These are phyloP conservation scores for Aspergillus sp. DNA, from an alignment of 2,329 filamentous ascomycete species.

Conservation along the genomic window DNA sequence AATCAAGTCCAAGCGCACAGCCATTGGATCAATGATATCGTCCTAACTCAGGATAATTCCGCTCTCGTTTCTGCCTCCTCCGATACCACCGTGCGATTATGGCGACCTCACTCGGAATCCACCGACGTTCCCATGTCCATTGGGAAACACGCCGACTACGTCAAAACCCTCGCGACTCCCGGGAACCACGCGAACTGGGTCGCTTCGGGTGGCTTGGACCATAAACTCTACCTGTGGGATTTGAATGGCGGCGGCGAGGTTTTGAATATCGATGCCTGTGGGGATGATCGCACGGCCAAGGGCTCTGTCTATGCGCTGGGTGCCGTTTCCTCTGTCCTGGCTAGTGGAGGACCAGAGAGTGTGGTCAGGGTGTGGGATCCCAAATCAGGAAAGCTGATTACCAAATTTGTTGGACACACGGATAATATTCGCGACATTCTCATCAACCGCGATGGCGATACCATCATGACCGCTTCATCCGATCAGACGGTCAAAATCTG, in stretches of 20 bases:
- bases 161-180: constrained; percentile 84
- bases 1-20: constrained; percentile 73
- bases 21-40: constrained; percentile 93
- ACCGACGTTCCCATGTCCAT: constrained; percentile 65
- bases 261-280: constrained; percentile 66
- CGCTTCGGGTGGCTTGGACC: constrained; percentile 85
- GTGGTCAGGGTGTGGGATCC: constrained; percentile 89
- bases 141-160: constrained; percentile 90
- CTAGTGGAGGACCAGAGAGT: constrained; percentile 88
- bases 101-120: constrained; percentile 64
- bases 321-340: constrained; percentile 70
- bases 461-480: constrained; percentile 85
- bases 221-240: constrained; percentile 90
- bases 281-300: constrained; percentile 77
- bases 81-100: constrained; percentile 87
- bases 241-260: constrained; percentile 77
- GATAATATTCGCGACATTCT: constrained; percentile 89
- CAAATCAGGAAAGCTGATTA: constrained; percentile 77
- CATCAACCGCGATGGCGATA: constrained; percentile 80
- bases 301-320: constrained; percentile 90
- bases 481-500: constrained; percentile 97
- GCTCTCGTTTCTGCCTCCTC: constrained; percentile 84
- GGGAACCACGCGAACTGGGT: constrained; percentile 69
- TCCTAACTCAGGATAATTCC: constrained; percentile 66
- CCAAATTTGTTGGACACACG: constrained; percentile 93